Base-by-base conservation (phyloP, 2,329 filamentous ascomycete genomes). In the Dactylellina cionopaga region DNA sequence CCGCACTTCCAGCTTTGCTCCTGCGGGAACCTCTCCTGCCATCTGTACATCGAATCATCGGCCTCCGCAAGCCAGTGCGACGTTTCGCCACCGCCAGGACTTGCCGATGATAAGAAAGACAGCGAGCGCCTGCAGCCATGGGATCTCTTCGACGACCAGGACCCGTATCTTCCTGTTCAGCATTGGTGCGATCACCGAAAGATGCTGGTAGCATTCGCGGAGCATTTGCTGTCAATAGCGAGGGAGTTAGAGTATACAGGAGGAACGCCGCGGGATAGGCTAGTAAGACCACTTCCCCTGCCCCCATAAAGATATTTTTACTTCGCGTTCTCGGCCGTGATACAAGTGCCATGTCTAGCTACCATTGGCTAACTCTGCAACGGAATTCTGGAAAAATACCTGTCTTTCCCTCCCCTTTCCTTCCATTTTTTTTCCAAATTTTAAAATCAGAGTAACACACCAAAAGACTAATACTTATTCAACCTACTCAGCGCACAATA, bases 81-180 rank as follows among this genome's bases (percentile, higher is more conserved):
- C 7, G n/a, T 10, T 19, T 13, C 46, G 27, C 1, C 11, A 47
- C 25, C 24, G 22, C n/a, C n/a, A n/a, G n/a, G n/a, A n/a, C n/a
- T n/a, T n/a, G 9, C 44, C 6, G 17, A 37, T 11, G 15, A 52
- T n/a, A 7, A 15, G 51, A 27, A 29, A 1, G 24, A 41, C 2
- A 15, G 44, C 3, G 19, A 7, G 33, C 1, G 6, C 0, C 29
- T 35, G 3, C 10, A 33, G 5, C 10, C 35, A 2, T 69, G 64
- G 64, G 55, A 62, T 6, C 1, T 17, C n/a, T 69, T 24, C 29
- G 47, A 69, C 9, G 64, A 69, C 47, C 19, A 69, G 15, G 64
- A 69, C 43, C 64, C 55, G 2, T 62, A 35, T 25, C 35, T 62
- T 13, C 47, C 55, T 10, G 29, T 55, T 1, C 31, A 13, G 37